Base-by-base conservation (phyloP, 345 rosid genomes). In the Hevea brasiliensis region DNA sequence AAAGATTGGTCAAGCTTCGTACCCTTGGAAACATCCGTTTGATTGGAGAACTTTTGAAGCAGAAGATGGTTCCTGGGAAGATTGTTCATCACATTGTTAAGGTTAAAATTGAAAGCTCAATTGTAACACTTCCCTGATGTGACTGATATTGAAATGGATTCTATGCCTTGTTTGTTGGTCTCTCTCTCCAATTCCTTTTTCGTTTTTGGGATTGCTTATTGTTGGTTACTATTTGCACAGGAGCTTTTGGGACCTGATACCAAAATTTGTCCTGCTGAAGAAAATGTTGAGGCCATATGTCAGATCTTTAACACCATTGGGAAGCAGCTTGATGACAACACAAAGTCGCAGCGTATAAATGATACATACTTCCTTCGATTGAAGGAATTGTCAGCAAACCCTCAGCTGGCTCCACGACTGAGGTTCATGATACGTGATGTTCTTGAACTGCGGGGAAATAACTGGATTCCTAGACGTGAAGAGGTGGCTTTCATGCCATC, bases 31-130 rank as follows among this genome's bases (percentile, higher is more conserved):
- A 95, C 57, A 92, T 90, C 40, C 97, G 92, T 67, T 79, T 95
- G 65, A 92, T 94, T 85, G 98, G 98, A 63, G 98, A 94, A 83
- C 94, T 94, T 81, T 79, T 92, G 82, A 92, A 94, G 87, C 96
- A 94, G 85, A 89, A 83, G 82, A 92, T 94, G 96, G 98, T 94
- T 17, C 87, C 98, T 21, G 97, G 90, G 84, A 92, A 60, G 90
- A 85, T 94, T 68, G 98, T 90, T 60, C 98, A 92, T 83, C 94
- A 94, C 80, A 92, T 94, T 42, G 96, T 88, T n/a, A n/a, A n/a
- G n/a, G n/a, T n/a, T n/a, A n/a, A n/a, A n/a, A n/a, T n/a, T n/a
- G n/a, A n/a, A n/a, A 32, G 56, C 67, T 35, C 57, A 71, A 60
- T 56, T 20, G 20, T 53, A 35, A 26, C 0, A 1, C 65, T 29